A percentile compares a stretch with the other conserved stretches of the same genome.
Evolutionary conservation across 441 rosid species (phyloP).

Genomic region (Bocquillonia castaneifolia): DNA sequence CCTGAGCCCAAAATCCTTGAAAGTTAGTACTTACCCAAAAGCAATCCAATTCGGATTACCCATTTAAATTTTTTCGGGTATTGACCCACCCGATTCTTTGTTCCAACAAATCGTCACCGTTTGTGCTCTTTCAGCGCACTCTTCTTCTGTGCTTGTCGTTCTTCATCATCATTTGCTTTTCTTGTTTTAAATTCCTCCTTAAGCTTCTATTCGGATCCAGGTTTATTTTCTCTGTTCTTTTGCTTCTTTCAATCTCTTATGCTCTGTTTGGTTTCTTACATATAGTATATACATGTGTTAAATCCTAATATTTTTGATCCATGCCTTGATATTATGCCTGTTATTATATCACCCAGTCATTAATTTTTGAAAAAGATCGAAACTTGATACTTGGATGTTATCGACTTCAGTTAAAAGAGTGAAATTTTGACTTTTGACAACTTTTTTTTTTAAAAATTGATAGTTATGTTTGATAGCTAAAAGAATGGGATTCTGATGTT

Average conservation of each 20-base stretch:
- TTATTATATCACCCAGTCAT: not conserved
- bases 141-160: slow-evolving; percentile 1
- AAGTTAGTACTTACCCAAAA: no score
- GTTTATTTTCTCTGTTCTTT: not conserved
- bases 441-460: not conserved
- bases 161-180: not conserved
- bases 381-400: not conserved
- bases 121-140: not conserved
- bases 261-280: not conserved
- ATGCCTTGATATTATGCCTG: not conserved
- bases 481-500: slow-evolving; percentile 5
- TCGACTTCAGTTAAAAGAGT: no score
- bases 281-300: not conserved
- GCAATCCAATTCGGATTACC: no score
- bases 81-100: no score
- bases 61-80: no score
- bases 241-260: not conserved
- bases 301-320: not conserved
- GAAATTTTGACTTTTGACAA: not conserved
- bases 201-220: not conserved
- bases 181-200: not conserved
- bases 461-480: not conserved
- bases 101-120: not conserved
- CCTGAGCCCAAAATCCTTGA: no score
- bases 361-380: not conserved